These are phyloP conservation scores for Cyclotella choctawhatcheeana DNA, from an alignment of 108 stramenopile genomes.

Conservation along the genomic window DNA sequence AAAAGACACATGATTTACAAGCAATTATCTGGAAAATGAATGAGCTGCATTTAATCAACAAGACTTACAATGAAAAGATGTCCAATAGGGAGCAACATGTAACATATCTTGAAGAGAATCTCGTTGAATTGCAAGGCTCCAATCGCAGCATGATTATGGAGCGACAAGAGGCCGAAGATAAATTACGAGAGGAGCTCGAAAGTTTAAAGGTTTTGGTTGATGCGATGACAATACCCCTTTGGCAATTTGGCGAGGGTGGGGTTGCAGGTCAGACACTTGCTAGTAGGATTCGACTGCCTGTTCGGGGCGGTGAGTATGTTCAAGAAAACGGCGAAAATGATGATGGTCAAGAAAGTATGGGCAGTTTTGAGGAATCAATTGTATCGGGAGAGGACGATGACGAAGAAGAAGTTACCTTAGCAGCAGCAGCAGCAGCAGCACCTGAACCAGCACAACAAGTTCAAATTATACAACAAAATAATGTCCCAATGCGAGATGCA, in stretches of 20 bases:
- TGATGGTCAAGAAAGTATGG: slow-evolving; percentile 37
- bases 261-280: slow-evolving; percentile 49
- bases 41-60: slow-evolving; percentile 87
- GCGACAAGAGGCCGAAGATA: slow-evolving; percentile 60
- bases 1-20: slow-evolving; percentile 78
- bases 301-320: slow-evolving; percentile 33
- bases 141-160: slow-evolving; percentile 70
- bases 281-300: slow-evolving; percentile 42
- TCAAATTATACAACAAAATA: slow-evolving; percentile 34
- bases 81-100: slow-evolving; percentile 82
- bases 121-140: slow-evolving; percentile 71
- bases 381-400: slow-evolving; percentile 50
- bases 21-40: slow-evolving; percentile 90
- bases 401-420: slow-evolving; percentile 37
- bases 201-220: slow-evolving; percentile 65
- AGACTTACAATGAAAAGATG: slow-evolving; percentile 81
- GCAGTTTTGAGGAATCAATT: slow-evolving; percentile 42
- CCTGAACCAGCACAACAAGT: slow-evolving; percentile 14
- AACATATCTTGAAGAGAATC: slow-evolving; percentile 78
- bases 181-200: slow-evolving; percentile 66
- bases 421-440: slow-evolving; percentile 18
- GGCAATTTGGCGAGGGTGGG: slow-evolving; percentile 79
- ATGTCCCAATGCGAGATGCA: slow-evolving; percentile 49
- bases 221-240: slow-evolving; percentile 74
- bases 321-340: slow-evolving; percentile 25